Percentiles rank a stretch among this genome's conserved stretches.
Conservation (phyloP, 2,329 filamentous ascomycete genomes). For the Calcarisporium arbuscula region DNA sequence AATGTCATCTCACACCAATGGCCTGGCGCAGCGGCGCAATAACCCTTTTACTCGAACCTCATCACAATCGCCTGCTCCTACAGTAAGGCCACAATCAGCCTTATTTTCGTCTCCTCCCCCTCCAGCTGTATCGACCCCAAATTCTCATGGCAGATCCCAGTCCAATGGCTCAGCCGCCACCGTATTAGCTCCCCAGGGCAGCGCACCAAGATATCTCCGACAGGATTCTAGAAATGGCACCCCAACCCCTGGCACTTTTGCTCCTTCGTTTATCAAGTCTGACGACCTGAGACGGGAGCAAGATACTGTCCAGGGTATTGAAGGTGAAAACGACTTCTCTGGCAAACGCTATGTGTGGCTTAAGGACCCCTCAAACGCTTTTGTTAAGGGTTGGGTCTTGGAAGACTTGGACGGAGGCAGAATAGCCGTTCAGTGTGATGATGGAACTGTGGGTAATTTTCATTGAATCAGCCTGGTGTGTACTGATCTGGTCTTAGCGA, state of each 20-base stretch:
- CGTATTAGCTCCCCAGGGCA: conserved; percentile 30
- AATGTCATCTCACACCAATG: conserved; percentile 30
- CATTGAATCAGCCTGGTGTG: neutral
- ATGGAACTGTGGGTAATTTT: conserved; percentile 64
- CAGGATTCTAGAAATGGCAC: conserved; percentile 59
- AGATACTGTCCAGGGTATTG: conserved; percentile 64
- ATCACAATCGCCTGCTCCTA: conserved; percentile 50
- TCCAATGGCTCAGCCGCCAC: conserved; percentile 53
- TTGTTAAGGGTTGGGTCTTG: conserved; percentile 87
- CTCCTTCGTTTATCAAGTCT: conserved; percentile 89
- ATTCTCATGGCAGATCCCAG: conserved; percentile 60
- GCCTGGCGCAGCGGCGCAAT: conserved; percentile 62
- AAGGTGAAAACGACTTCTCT: conserved; percentile 98
- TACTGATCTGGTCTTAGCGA: conserved; percentile 50
- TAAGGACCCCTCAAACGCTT: conserved; percentile 77
- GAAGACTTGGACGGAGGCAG: conserved; percentile 66
- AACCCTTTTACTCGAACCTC: conserved; percentile 72
- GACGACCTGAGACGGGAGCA: conserved; percentile 61
- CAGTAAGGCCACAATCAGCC: conserved; percentile 66
- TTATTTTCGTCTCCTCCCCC: conserved; percentile 59
- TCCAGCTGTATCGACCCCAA: conserved; percentile 24
- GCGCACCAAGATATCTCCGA: conserved; percentile 34
- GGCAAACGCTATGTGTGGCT: conserved; percentile 98
- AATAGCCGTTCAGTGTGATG: conserved; percentile 85
- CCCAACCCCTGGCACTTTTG: conserved; percentile 74